Base-by-base conservation (phyloP, 306 rosid species). In the Casuarina cunninghamiana region DNA sequence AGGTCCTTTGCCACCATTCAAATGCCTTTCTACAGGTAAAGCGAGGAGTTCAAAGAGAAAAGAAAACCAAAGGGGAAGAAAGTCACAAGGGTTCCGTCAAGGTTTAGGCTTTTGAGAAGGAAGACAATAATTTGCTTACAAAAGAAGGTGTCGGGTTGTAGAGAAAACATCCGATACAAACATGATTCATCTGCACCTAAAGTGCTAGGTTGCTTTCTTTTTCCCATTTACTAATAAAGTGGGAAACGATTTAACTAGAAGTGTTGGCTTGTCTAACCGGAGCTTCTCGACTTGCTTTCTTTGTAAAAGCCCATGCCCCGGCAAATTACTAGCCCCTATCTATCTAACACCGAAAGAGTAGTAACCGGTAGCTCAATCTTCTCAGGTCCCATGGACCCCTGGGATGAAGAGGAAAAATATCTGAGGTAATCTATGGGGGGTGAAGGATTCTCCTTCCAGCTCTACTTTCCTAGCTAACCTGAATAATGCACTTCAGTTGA, bases 31-130 rank as follows among this genome's bases (percentile, higher is more conserved):
- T 73, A 73, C 48, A 63, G 83, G 76, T 73, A 81, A 89, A 87
- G 89, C 51, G 74, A 38, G 45, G 68, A 51, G 83, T 88, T 86
- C 80, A 77, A 85, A 83, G 86, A 50, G 57, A 75, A 81, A 81
- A 75, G 75, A 43, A 39, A 58, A 35, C 13, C 45, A 78, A 85
- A 76, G 67, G 74, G 37, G 77, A 53, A n/a, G 76, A 84, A 85
- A 84, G 80, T 69, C 58, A 76, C 57, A 66, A 73, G 60, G 84
- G 71, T 51, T 88, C 83, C 74, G 83, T 84, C 75, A 66, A 48
- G 42, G 75, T 89, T 86, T 87, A 88, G 88, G 80, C 89, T 93
- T 91, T 89, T 79, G 73, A 87, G 88, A 81, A 87, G 67, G 76
- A 73, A 44, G 80, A 65, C 75, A 81, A 88, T 81, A 83, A 89